phyloP scores from a whole-genome alignment of 1,284 basidiomycete genomes.

The Microbotryum lychnidis-dioicae region DNA sequence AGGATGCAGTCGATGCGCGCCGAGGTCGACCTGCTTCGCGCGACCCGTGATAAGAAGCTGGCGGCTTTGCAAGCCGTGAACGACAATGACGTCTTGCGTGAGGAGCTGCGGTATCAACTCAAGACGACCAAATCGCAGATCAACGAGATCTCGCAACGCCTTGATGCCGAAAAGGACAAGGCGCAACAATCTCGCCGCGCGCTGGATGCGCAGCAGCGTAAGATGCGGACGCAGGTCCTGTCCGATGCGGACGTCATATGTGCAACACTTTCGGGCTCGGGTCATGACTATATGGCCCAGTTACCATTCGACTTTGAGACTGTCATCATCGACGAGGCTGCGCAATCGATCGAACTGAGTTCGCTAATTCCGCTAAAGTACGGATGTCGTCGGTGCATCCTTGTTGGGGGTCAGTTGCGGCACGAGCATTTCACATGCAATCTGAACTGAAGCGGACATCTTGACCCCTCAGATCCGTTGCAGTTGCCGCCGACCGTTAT shows the following conservation, averaged over 20 bases:
- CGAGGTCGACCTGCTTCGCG: conserved; percentile 55
- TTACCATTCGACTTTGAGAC: conserved; percentile 77
- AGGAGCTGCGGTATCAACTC: conserved; percentile 48
- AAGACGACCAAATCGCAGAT: conserved; percentile 54
- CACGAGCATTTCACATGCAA: too few relatives aligned
- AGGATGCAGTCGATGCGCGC: conserved; percentile 45
- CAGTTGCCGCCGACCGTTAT: conserved; percentile 96
- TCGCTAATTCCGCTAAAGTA: conserved; percentile 96
- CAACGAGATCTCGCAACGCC: conserved; percentile 56
- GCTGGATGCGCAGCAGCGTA: conserved; percentile 66
- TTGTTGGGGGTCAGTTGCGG: conserved; percentile 70
- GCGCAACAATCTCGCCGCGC: conserved; percentile 62
- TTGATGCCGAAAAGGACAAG: conserved; percentile 66
- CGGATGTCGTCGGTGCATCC: conserved; percentile 70
- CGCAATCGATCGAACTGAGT: conserved; percentile 91
- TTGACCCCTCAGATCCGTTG: conserved; percentile 63
- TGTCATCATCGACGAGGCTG: conserved; percentile 96
- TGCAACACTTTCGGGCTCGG: conserved; percentile 83
- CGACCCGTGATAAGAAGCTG: conserved; percentile 54
- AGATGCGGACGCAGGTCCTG: conserved; percentile 66
- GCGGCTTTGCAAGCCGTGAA: conserved; percentile 48
- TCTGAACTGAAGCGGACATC: neutral
- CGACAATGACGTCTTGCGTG: conserved; percentile 44
- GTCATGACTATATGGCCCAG: conserved; percentile 74
- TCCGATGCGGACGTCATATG: conserved; percentile 88